These are phyloP conservation scores for Penicillium crustosum DNA, from an alignment of 2,329 filamentous ascomycete genomes.

Conservation along the genomic window DNA sequence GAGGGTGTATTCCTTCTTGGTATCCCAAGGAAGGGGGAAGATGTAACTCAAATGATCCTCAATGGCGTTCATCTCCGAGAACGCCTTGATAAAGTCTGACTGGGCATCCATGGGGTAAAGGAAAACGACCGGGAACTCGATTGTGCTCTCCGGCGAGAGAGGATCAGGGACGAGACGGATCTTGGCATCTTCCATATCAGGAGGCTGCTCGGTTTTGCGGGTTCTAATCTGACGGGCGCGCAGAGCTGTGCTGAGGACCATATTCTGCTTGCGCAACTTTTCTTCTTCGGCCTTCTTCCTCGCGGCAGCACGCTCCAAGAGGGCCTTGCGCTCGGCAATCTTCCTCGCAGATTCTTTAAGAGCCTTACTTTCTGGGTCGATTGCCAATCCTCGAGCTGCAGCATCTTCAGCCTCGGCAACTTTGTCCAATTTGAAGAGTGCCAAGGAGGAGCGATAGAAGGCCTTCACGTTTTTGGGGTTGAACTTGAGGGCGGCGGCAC, in stretches of 20 bases:
- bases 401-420: slow-evolving; percentile 78
- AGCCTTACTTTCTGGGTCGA: slow-evolving; percentile 70
- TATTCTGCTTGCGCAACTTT: slow-evolving; percentile 52
- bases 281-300: slow-evolving; percentile 55
- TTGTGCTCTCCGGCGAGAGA: slow-evolving; percentile 67
- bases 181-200: slow-evolving; percentile 82
- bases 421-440: slow-evolving; percentile 76
- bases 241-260: slow-evolving; percentile 66
- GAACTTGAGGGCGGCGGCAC: slow-evolving; percentile 72
- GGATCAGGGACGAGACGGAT: slow-evolving; percentile 70
- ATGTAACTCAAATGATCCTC: slow-evolving; percentile 80
- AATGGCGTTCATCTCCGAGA: slow-evolving; percentile 73
- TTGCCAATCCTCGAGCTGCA: slow-evolving; percentile 67
- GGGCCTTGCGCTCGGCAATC: slow-evolving; percentile 59
- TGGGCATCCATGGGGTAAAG: slow-evolving; percentile 81
- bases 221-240: slow-evolving; percentile 68
- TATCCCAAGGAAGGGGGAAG: slow-evolving; percentile 86
- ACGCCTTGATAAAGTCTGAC: slow-evolving; percentile 87
- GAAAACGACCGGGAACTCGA: slow-evolving; percentile 76
- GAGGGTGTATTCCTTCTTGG: slow-evolving; percentile 62
- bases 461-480: slow-evolving; percentile 85
- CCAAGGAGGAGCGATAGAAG: slow-evolving; percentile 78
- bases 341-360: slow-evolving; percentile 63
- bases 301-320: slow-evolving; percentile 56
- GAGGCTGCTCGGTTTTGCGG: slow-evolving; percentile 67